Percentiles rank a stretch among this genome's conserved stretches.
Evolutionary conservation across 2,329 filamentous ascomycete genomes (phyloP).

Genomic region (Calonectria honghensis): DNA sequence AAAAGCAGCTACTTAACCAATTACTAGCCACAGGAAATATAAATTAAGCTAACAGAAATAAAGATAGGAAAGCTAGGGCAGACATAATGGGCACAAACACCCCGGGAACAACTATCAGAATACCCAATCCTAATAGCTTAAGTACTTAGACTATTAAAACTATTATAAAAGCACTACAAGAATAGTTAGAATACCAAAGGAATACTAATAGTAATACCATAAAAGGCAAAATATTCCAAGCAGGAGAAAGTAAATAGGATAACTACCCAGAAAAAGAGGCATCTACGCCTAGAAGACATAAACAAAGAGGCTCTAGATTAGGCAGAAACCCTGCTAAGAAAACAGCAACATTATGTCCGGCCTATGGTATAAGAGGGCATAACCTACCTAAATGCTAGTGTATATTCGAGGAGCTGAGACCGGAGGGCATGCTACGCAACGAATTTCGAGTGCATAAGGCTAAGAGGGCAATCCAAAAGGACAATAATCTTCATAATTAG

Average conservation of each 20-base stretch:
- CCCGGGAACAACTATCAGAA: background rate
- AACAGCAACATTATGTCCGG: background rate
- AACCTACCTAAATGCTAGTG: background rate
- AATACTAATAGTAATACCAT: background rate
- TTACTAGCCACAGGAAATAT: no score
- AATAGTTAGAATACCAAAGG: background rate
- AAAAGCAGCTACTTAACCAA: no score
- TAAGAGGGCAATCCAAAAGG: background rate
- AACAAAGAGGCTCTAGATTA: background rate
- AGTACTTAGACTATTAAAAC: background rate
- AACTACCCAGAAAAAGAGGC: background rate
- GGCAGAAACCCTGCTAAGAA: background rate
- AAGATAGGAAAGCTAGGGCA: no score
- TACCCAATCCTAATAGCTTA: background rate
- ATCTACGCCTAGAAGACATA: background rate
- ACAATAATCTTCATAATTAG: background rate
- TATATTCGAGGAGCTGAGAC: background rate
- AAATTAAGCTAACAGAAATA: no score
- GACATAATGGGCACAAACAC: background rate
- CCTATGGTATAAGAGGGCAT: slow-evolving; percentile 5
- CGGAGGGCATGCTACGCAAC: background rate
- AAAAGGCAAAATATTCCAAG: background rate
- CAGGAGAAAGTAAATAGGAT: background rate
- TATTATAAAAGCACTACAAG: background rate
- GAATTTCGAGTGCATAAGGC: background rate